A percentile compares a stretch with the other conserved stretches of the same genome.
These are phyloP conservation scores for Phytophthora pinifolia DNA, from an alignment of 352 stramenopile species.

Conservation along the genomic window DNA sequence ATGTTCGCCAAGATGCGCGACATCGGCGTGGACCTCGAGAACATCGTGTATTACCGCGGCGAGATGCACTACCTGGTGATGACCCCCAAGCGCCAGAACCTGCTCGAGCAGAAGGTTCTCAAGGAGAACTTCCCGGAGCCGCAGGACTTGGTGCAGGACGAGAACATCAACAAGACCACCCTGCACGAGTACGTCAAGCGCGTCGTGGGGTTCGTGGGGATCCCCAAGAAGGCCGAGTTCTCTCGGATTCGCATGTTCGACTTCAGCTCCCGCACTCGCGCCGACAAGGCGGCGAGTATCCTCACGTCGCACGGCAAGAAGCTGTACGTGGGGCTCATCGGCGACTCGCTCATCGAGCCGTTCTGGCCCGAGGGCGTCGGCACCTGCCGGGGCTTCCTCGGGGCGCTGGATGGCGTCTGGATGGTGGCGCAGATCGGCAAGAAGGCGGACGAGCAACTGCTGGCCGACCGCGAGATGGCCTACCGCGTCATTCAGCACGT, in stretches of 20 bases:
- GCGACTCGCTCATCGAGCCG: constrained; percentile 72
- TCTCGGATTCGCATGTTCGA: constrained; percentile 70
- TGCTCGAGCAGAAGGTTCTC: constrained; percentile 59
- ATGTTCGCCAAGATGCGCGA: constrained; percentile 70
- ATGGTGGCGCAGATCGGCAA: constrained; percentile 65
- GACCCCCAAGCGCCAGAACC: constrained; percentile 69
- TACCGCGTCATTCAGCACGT: constrained; percentile 65
- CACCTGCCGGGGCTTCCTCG: constrained; percentile 71
- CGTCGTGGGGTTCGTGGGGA: constrained; percentile 65
- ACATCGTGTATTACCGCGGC: constrained; percentile 80
- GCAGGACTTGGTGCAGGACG: constrained; percentile 50
- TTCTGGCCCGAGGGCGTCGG: constrained; percentile 77
- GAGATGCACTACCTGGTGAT: constrained; percentile 87
- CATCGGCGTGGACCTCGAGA: constrained; percentile 65
- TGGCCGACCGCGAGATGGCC: constrained; percentile 61
- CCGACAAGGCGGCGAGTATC: constrained; percentile 66
- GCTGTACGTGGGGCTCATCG: constrained; percentile 71
- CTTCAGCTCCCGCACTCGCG: constrained; percentile 71
- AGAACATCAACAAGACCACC: constrained; percentile 53
- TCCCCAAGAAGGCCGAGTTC: constrained; percentile 59
- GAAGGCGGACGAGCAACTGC: constrained; percentile 60
- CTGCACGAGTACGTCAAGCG: constrained; percentile 58
- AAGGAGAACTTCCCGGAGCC: constrained; percentile 54
- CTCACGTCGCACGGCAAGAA: constrained; percentile 60
- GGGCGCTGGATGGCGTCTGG: constrained; percentile 66